phyloP scores from a whole-genome alignment of 1,139 yeast species.

The Diutina rugosa region DNA sequence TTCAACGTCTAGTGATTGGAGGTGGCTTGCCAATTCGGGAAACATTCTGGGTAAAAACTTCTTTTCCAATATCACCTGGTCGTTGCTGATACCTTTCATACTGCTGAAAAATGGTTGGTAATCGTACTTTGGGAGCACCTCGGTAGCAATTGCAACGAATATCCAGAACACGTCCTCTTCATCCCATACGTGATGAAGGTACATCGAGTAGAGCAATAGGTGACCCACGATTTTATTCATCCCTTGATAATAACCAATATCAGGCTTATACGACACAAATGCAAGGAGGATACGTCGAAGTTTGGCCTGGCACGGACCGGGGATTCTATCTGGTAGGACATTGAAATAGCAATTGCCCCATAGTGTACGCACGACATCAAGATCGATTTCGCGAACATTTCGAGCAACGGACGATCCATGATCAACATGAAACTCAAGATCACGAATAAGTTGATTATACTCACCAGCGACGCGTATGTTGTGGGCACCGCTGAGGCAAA shows the following conservation, averaged over 20 bases:
- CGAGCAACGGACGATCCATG: slow-evolving; percentile 11
- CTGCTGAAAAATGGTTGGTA: slow-evolving; percentile 19
- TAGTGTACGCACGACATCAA: slow-evolving; percentile 44
- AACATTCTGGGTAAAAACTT: slow-evolving; percentile 14
- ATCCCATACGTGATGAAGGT: slow-evolving; percentile 9
- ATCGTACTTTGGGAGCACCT: slow-evolving; percentile 32
- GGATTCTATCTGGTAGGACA: slow-evolving; percentile 21
- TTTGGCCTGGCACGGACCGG: slow-evolving; percentile 41
- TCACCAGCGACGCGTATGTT: slow-evolving; percentile 36
- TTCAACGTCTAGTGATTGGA: slow-evolving; percentile 25
- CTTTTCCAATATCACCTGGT: slow-evolving; percentile 17
- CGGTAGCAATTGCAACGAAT: slow-evolving; percentile 37
- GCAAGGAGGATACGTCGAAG: slow-evolving; percentile 39
- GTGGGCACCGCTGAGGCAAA: slow-evolving; percentile 41
- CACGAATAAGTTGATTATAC: slow-evolving; percentile 19
- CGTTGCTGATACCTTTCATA: slow-evolving; percentile 26
- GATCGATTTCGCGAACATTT: slow-evolving; percentile 32
- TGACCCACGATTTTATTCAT: slow-evolving; percentile 52
- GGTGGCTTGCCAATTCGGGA: slow-evolving; percentile 28
- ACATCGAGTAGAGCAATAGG: slow-evolving; percentile 23
- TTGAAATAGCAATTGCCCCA: slow-evolving; percentile 42
- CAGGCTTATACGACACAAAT: slow-evolving; percentile 35
- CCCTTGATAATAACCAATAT: slow-evolving; percentile 49
- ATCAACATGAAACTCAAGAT: background rate
- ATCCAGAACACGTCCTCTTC: slow-evolving; percentile 52